Percentiles rank a stretch among this genome's conserved stretches.
These are phyloP conservation scores for Mycena chlorophos DNA, from an alignment of 768 basidiomycete genomes.

Conservation along the genomic window DNA sequence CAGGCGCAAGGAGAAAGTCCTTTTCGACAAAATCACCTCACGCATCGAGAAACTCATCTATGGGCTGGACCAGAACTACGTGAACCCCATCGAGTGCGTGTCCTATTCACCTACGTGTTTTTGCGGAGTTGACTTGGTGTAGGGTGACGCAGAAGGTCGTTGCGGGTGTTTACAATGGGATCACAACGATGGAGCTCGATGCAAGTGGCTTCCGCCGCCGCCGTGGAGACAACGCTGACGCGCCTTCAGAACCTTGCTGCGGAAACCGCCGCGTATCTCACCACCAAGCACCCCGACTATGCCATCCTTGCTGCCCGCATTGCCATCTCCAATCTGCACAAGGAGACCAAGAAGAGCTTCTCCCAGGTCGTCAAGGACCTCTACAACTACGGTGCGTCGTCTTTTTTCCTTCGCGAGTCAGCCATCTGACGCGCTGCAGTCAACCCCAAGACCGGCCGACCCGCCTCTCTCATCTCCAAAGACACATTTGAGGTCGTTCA, in stretches of 20 bases:
- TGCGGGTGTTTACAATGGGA: slow-evolving; percentile 89
- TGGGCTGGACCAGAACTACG: slow-evolving; percentile 88
- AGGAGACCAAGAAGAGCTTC: slow-evolving; percentile 98
- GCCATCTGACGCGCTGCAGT: slow-evolving; percentile 43
- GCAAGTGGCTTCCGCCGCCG: slow-evolving; percentile 45
- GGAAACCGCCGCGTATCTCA: slow-evolving; percentile 96
- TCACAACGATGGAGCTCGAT: slow-evolving; percentile 96
- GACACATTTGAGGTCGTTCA: slow-evolving; percentile 81
- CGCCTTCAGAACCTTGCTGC: slow-evolving; percentile 84
- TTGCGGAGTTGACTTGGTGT: slow-evolving; percentile 1
- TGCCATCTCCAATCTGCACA: slow-evolving; percentile 97
- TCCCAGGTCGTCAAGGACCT: slow-evolving; percentile 89
- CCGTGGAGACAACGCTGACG: background rate
- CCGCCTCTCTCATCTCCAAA: slow-evolving; percentile 90
- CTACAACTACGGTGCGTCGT: slow-evolving; percentile 74
- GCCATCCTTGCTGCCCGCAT: slow-evolving; percentile 99
- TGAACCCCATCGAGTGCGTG: slow-evolving; percentile 88
- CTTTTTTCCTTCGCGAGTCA: background rate
- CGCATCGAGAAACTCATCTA: slow-evolving; percentile 91
- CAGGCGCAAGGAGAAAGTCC: slow-evolving; percentile 87
- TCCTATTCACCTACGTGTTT: background rate
- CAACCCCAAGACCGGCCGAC: slow-evolving; percentile 89
- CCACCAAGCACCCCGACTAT: slow-evolving; percentile 97
- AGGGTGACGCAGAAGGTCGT: slow-evolving; percentile 93
- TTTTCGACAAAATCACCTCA: slow-evolving; percentile 94